Evolutionary conservation across 305 asterid species (phyloP), one percentile per base, ranked within the genome.

Genomic region (Ilex paraguariensis): DNA sequence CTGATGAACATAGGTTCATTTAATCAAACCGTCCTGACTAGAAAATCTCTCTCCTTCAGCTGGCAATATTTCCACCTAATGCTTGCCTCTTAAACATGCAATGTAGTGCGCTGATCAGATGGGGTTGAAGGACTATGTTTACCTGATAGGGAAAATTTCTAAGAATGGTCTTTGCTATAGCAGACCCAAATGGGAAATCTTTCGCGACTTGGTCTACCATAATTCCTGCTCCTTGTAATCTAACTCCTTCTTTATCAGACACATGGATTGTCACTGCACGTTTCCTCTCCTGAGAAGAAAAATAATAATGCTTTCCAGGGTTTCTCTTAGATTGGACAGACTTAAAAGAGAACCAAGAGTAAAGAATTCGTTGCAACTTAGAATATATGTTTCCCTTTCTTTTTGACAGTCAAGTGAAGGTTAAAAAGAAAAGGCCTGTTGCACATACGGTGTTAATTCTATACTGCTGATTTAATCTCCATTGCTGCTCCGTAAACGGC

Each of bases 121-220:
- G 28, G 28, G 28, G 28, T 21, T 21, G 1, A 21, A 21, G 1
- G 2, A 1, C 28, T 21, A 21, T 1, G 28, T 21, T 21, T n/a
- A 78, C 94, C 84, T 84, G 95, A 58, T 90, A 87, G 0, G 45
- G 77, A 15, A 65, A 12, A 56, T 87, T 81, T 58, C 79, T 85
- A 4, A 87, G 72, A 70, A 90, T 85, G 63, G 80, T 75, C 39
- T 71, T 63, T 4, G 95, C 80, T 31, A 90, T 90, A 9, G 97
- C 95, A 53, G 91, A 87, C 71, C 97, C 96, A 64, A 87, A 84
- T 36, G 88, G 95, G 71, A 90, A 90, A 45, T 85, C 96, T 46
- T 71, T 85, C 4, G 90, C 82, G 32, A 78, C 53, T 64, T 84
- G 97, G 64, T 82, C 76, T 13, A 85, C 48, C 63, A 66, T 81